Evolutionary conservation across 2,329 filamentous ascomycete genomes (phyloP).

Genomic region (Cercospora sp.): DNA sequence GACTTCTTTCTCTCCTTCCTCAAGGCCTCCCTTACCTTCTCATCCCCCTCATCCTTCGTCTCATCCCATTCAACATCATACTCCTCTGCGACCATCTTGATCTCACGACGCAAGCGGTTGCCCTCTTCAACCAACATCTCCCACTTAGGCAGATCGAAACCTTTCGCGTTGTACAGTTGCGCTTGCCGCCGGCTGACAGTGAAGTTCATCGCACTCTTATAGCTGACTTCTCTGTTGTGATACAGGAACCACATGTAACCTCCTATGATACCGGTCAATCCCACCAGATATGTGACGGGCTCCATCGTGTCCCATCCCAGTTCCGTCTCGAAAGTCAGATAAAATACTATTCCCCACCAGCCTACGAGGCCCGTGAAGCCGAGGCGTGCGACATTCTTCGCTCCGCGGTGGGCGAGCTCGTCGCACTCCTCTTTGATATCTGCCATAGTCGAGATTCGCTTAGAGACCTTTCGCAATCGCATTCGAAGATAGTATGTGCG

Average conservation of each 20-base stretch:
- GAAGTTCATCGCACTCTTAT: constrained; percentile 81
- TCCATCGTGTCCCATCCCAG: constrained; percentile 90
- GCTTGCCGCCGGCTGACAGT: constrained; percentile 78
- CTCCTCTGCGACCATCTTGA: constrained; percentile 76
- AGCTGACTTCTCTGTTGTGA: constrained; percentile 82
- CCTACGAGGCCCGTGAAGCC: constrained; percentile 71
- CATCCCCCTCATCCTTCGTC: constrained; percentile 35
- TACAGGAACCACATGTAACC: constrained; percentile 94
- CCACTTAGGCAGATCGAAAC: constrained; percentile 77
- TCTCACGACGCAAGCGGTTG: constrained; percentile 73
- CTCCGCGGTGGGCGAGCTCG: constrained; percentile 69
- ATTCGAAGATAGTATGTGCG: constrained; percentile 86
- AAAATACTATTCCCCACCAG: constrained; percentile 83
- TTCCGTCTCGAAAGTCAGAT: constrained; percentile 66
- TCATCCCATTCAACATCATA: constrained; percentile 78
- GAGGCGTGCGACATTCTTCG: constrained; percentile 74
- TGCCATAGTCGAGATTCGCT: constrained; percentile 66
- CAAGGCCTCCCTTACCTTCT: constrained; percentile 36
- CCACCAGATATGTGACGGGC: constrained; percentile 84
- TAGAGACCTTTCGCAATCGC: constrained; percentile 69
- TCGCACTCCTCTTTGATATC: constrained; percentile 82
- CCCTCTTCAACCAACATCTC: constrained; percentile 76
- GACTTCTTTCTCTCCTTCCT: constrained; percentile 58
- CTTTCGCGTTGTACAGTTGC: constrained; percentile 71
- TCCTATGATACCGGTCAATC: constrained; percentile 80